Evolutionary conservation across 1,284 basidiomycete species (phyloP), one percentile per base, ranked within the genome.

Genomic region (Ganoderma boninense): DNA sequence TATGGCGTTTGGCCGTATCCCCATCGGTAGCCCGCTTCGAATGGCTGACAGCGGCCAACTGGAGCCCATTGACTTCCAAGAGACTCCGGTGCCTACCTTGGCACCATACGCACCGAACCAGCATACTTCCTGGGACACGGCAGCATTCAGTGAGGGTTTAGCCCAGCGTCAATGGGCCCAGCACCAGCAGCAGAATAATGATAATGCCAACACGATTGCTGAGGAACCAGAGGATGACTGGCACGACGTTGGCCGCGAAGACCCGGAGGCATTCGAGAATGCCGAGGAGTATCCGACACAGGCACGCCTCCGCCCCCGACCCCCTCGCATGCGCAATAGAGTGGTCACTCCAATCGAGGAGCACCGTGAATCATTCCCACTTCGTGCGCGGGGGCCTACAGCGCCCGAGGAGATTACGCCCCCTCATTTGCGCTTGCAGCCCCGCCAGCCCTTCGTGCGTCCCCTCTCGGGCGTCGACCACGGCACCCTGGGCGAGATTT

Each of bases 401-500:
- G 70, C 70, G 11, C 69, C 71, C 8, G 76, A 77, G n/a, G 78
- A 76, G 16, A 78, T 90, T 3, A 84, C 85, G 13, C 89, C 91
- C 20, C 91, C 91, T 54, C 92, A 92, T 77, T 80, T 92, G 63
- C 90, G 91, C 23, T 76, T 92, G 18, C 91, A 93, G 77, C 84
- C 87, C n/a, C 82, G 85, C 23, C 89, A 89, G 69, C 92, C 92
- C 10, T 92, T 92, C 76, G 90, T 94, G 16, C 87, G 91, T 1
- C 92, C 93, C 18, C 80, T 90, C 49, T 91, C 92, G 16, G 91
- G 91, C 7, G 77, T 93, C 62, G 85, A 90, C 73, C 92, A 89
- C 68, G 87, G 87, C 40, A 84, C 88, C 67, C 86, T 94, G 10
- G 88, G 90, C 4, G 76, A 81, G 6, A 89, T 92, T 23, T 95